Evolutionary conservation across 2,329 filamentous ascomycete genomes (phyloP), one percentile per base, ranked within the genome.

Genomic region (Corinectria fuckeliana): DNA sequence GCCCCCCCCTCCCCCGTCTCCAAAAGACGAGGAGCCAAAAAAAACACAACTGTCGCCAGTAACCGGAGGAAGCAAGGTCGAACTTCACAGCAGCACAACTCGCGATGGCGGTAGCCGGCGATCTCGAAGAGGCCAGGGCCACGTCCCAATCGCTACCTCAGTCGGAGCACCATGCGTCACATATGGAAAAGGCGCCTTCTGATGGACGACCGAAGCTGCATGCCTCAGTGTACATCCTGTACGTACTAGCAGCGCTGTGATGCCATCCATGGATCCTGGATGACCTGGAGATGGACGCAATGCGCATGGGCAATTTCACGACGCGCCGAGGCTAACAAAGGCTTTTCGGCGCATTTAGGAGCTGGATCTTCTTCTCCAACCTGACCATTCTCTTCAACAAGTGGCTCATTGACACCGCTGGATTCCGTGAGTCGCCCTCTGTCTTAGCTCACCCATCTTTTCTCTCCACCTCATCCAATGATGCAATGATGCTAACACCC

Each of bases 301-400:
- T n/a, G n/a, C 28, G 16, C 36, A 10, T 7, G 10, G 8, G 8
- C 6, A 9, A 18, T 18, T 18, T 16, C 6, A 7, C 16, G 8
- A 20, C 16, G 23, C 23, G n/a, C n/a, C n/a, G 5, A 16, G n/a
- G 16, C 65, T 69, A 61, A 68, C 52, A 23, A 32, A n/a, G 34
- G 9, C 34, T 34, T 52, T 51, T 41, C 6, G 48, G 8, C 20
- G 13, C 25, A 18, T 9, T 39, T 16, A 85, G 82, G 54, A 85
- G 86, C 71, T 96, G 92, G 92, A 96, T 96, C 67, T 83, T 91
- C 66, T 86, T 95, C 74, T 95, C 91, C 70, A 94, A 92, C 65
- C 82, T 86, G 70, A 92, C 93, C 62, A 96, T 96, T 72, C 80
- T 96, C 62, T 96, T 96, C 83, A 96, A 96, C 83, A 96, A 96